Percentiles rank a stretch among this genome's conserved stretches.
These are phyloP conservation scores for Chlamydomonas applanata DNA, from an alignment of 139 green algal genomes.

Conservation along the genomic window DNA sequence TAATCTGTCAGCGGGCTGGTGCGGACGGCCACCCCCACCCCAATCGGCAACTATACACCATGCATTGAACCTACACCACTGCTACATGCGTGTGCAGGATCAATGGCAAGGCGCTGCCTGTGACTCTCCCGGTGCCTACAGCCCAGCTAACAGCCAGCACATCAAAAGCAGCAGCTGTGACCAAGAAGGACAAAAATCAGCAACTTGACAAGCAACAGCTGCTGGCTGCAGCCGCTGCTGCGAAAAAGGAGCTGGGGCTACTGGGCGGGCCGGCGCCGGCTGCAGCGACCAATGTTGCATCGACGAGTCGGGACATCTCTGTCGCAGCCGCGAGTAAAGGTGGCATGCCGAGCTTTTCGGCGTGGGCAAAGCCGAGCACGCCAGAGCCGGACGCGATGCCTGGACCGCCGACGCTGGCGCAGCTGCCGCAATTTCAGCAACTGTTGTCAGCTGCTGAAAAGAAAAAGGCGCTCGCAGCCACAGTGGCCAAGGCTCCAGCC, in stretches of 20 bases:
- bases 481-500: neutral
- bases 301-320: too few species aligned
- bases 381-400: neutral
- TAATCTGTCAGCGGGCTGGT: too few species aligned
- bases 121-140: neutral
- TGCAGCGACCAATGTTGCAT: too few species aligned
- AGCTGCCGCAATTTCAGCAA: conserved; percentile 30
- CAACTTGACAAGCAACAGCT: neutral
- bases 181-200: conserved; percentile 8
- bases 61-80: too few species aligned
- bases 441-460: conserved; percentile 8
- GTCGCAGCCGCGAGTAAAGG: conserved; percentile 5
- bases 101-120: conserved; percentile 9
- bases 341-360: conserved; percentile 3
- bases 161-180: neutral
- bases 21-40: too few species aligned
- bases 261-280: neutral
- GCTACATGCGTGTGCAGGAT: too few species aligned
- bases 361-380: too few species aligned
- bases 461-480: neutral
- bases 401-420: conserved; percentile 9
- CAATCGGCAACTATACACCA: too few species aligned
- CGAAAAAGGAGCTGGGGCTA: conserved; percentile 35
- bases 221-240: conserved; percentile 37
- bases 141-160: neutral